Evolutionary conservation across 139 green algal genomes (phyloP).

Genomic region (Picochlorum sp.): DNA sequence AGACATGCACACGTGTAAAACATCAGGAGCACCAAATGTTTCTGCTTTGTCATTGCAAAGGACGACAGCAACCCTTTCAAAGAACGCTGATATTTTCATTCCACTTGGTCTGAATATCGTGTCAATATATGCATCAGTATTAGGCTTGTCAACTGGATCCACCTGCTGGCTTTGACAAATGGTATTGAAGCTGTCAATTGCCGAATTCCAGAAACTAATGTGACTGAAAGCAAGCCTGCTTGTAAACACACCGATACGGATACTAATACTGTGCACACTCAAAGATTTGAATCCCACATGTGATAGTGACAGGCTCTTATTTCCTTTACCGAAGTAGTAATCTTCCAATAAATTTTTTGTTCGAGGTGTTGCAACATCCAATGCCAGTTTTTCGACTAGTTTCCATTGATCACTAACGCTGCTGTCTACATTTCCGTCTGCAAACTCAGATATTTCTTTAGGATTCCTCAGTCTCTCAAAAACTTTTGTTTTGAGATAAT

Average conservation of each 20-base stretch:
- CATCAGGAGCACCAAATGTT: conserved; percentile 74
- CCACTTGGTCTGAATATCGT: conserved; percentile 32
- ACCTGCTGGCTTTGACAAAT: neutral
- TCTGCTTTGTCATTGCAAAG: conserved; percentile 79
- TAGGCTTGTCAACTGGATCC: neutral
- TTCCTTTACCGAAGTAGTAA: conserved; percentile 26
- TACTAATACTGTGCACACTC: conserved; percentile 5
- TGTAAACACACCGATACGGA: conserved; percentile 39
- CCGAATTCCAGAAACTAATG: conserved; percentile 50
- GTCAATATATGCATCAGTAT: neutral
- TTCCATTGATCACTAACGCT: conserved; percentile 18
- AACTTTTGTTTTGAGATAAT: conserved; percentile 2
- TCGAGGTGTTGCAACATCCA: conserved; percentile 35
- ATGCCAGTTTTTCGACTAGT: conserved; percentile 40
- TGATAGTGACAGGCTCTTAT: conserved; percentile 20
- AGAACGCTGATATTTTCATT: conserved; percentile 16
- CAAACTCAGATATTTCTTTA: conserved; percentile 4
- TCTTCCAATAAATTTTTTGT: conserved; percentile 30
- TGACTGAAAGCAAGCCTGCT: conserved; percentile 57
- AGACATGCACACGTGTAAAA: conserved; percentile 46
- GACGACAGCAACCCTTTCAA: conserved; percentile 38
- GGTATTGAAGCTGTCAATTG: conserved; percentile 14
- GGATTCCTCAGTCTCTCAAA: neutral
- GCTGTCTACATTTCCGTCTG: conserved; percentile 2
- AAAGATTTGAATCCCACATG: conserved; percentile 14